Base-by-base conservation (phyloP, 2,329 filamentous ascomycete genomes). In the Aureobasidium lini region DNA sequence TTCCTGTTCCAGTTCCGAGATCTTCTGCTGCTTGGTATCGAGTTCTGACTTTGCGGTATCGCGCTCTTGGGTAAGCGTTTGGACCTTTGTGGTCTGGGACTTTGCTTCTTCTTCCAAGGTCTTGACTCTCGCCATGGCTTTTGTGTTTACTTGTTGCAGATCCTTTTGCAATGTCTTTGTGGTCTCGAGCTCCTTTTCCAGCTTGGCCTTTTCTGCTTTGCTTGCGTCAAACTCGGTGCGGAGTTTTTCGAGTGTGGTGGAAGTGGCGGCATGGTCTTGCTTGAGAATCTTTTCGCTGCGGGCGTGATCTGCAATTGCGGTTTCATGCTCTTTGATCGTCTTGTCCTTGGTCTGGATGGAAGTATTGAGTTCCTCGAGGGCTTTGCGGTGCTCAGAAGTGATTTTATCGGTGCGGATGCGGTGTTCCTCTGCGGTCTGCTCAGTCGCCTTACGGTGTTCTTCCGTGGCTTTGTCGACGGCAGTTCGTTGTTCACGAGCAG, bases 1-100 rank as follows among this genome's bases (percentile, higher is more conserved):
- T 43, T 69, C 66, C 32, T 67, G 66, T n/a, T 79, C 75, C 18
- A 75, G 72, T 18, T 80, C 77, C 43, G 79, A 74, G 16, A 73
- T 56, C 50, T 68, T 65, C 23, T 57, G 63, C 32, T 65, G 62
- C 28, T 63, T 61, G 18, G 48, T 57, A 15, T 65, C 63, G 13
- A 66, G 59, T 5, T 69, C 66, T 2, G 63, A 61, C 44, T 67
- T 63, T 9, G 60, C 47, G 36, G 67, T 62, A 23, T 68, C 66
- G 6, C 68, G 54, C 44, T 66, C 64, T n/a, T 63, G 50, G 2
- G 53, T 60, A 1, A 68, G 60, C 10, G 64, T 60, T 10, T 62
- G 63, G 34, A 59, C 40, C 29, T 56, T 57, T 13, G 28, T 37
- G 29, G 62, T 48, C 6, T 34, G 44, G 13, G 52, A 6, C 18